Evolutionary conservation across 257 asterid genomes (phyloP).

Genomic region (Capsicum baccatum): DNA sequence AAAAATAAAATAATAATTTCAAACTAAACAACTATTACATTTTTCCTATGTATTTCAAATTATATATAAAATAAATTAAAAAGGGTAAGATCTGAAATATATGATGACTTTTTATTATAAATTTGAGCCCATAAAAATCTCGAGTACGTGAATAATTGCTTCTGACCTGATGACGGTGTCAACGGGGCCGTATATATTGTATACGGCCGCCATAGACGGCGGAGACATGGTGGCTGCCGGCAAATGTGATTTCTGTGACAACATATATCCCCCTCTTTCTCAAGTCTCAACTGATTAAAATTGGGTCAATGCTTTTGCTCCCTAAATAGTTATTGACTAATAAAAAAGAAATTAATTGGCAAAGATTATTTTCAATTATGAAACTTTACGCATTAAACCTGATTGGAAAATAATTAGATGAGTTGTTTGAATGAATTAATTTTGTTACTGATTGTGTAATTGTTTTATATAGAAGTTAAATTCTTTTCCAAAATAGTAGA

Average conservation of each 20-base stretch:
- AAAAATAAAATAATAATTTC: too few species aligned
- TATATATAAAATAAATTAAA: not conserved
- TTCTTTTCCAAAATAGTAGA: not conserved
- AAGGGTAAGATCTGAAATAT: not conserved
- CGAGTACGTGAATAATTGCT: not conserved
- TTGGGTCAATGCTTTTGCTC: not conserved
- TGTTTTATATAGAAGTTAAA: not conserved
- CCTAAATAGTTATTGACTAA: not conserved
- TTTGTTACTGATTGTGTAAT: not conserved
- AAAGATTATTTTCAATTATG: not conserved
- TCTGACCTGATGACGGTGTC: slow-evolving; percentile 55
- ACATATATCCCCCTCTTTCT: not conserved
- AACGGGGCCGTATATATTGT: slow-evolving; percentile 81
- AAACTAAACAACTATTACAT: too few species aligned
- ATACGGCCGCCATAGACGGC: slow-evolving; percentile 83
- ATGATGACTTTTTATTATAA: not conserved
- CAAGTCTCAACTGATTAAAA: not conserved
- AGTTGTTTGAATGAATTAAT: not conserved
- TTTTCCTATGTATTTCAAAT: not conserved
- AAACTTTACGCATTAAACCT: not conserved
- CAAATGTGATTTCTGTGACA: slow-evolving; percentile 32
- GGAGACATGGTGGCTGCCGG: slow-evolving; percentile 75
- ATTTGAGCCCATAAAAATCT: not conserved
- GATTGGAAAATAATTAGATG: not conserved
- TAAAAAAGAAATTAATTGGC: not conserved